A percentile compares a stretch with the other conserved stretches of the same genome.
phyloP scores from a whole-genome alignment of 495 filamentous ascomycete species.

The Neurospora africana region DNA sequence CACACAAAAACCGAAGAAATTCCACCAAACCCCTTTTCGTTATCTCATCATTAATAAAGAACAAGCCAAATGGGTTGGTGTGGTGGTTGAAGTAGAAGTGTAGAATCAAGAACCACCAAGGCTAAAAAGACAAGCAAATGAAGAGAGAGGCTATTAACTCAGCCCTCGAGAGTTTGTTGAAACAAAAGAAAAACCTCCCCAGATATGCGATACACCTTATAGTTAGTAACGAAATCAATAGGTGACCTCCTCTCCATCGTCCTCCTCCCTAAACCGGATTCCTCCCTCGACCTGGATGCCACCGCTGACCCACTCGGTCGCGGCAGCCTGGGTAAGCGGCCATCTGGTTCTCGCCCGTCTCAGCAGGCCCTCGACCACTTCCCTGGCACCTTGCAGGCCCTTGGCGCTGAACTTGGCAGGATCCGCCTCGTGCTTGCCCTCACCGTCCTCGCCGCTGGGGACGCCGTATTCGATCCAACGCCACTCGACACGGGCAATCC shows the following conservation, averaged over 20 bases:
- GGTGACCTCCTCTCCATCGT: constrained; percentile 41
- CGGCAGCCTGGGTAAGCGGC: constrained; percentile 57
- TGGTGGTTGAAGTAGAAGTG: not conserved
- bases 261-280: constrained; percentile 58
- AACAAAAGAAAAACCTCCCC: not conserved
- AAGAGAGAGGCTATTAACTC: not conserved
- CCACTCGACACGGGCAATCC: constrained; percentile 94
- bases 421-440: constrained; percentile 38
- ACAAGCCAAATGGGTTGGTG: not conserved
- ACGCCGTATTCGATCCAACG: constrained; percentile 76
- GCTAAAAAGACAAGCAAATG: not conserved
- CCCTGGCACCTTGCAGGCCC: constrained; percentile 61
- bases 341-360: constrained; percentile 69
- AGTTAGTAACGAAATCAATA: not conserved
- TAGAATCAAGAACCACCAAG: not conserved
- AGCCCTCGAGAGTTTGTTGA: not conserved
- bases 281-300: constrained; percentile 65
- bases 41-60: constrained; percentile 6
- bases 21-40: not conserved
- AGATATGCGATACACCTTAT: not conserved
- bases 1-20: not conserved
- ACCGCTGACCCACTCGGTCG: constrained; percentile 62
- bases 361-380: constrained; percentile 70
- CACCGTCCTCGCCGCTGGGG: constrained; percentile 48
- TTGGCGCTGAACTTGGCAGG: constrained; percentile 41